Evolutionary conservation across 306 rosid genomes (phyloP), one percentile per base, ranked within the genome.

Genomic region (Lupinus albus): DNA sequence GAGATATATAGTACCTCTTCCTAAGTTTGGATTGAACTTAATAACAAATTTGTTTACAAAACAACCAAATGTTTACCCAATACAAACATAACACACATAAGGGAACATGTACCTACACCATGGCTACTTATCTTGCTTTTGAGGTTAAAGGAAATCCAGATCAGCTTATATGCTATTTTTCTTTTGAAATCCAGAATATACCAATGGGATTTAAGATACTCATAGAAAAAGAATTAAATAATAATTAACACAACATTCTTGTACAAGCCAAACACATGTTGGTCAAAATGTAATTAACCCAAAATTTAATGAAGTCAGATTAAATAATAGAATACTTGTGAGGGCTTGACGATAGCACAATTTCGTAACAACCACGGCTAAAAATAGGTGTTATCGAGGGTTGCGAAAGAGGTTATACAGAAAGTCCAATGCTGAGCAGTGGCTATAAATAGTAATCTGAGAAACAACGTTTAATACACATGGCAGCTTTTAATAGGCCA

Each of bases 61-160:
- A 12, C 39, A 54, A 14, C 32, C n/a, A 68, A 68, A 68, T 18
- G 11, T 16, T 53, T 10, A 11, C 53, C 25, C 28, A 53, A 68
- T 54, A n/a, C 14, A 33, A 33, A 39, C 3, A 39, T 8, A 9
- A 10, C 3, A 45, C 41, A 54, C 30, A 11, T 14, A 41, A 54
- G 42, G 53, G 21, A 20, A 52, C 38, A 50, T 59, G 12, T 6
- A 66, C 38, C 50, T 5, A 65, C 9, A 67, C 11, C 32, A 11
- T 2, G 32, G 39, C 30, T 35, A 48, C n/a, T 0, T 4, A 51
- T 36, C 50, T 52, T 47, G 12, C 18, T 51, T 35, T 66, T 17
- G 51, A n/a, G 25, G 45, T 8, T 46, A 13, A 64, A 46, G 39
- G 56, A 64, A 64, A 64, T 28, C 36, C 20, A 14, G n/a, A 15